Evolutionary conservation across 768 basidiomycete genomes (phyloP).

Genomic region (Collybiopsis confluens): DNA sequence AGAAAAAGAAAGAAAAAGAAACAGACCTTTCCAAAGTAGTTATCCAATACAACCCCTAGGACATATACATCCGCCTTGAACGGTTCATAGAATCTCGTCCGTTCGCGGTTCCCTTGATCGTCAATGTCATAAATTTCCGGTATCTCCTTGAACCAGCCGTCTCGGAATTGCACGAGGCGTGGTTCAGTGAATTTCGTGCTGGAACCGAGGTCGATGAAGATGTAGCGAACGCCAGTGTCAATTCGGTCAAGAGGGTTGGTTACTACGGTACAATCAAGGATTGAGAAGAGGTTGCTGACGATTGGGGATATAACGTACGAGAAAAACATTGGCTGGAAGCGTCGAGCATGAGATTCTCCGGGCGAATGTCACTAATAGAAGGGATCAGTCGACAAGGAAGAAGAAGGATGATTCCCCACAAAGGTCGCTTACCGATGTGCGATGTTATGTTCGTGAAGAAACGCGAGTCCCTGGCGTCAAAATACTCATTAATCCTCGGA

Average conservation of each 20-base stretch:
- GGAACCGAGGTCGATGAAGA: slow-evolving; percentile 1
- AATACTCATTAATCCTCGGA: background rate
- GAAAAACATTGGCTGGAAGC: background rate
- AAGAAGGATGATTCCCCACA: no score
- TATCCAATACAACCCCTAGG: background rate
- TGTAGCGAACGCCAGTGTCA: background rate
- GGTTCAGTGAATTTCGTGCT: background rate
- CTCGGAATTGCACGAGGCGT: background rate
- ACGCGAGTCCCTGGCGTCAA: background rate
- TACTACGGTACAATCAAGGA: background rate
- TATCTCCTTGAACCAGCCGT: slow-evolving; percentile 2
- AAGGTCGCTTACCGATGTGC: slow-evolving; percentile 8
- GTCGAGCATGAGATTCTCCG: slow-evolving; percentile 4
- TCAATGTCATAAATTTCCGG: background rate
- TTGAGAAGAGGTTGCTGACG: background rate
- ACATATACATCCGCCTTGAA: slow-evolving; percentile 2
- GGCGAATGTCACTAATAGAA: background rate
- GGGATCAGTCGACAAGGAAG: no score
- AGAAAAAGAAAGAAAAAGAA: background rate
- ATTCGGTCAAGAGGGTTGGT: background rate
- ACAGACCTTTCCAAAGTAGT: background rate
- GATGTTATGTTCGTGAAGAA: slow-evolving; percentile 8
- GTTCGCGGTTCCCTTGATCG: background rate
- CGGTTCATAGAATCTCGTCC: background rate
- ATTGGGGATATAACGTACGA: background rate